phyloP scores from a whole-genome alignment of 768 basidiomycete genomes.

The Leccinum boreale region DNA sequence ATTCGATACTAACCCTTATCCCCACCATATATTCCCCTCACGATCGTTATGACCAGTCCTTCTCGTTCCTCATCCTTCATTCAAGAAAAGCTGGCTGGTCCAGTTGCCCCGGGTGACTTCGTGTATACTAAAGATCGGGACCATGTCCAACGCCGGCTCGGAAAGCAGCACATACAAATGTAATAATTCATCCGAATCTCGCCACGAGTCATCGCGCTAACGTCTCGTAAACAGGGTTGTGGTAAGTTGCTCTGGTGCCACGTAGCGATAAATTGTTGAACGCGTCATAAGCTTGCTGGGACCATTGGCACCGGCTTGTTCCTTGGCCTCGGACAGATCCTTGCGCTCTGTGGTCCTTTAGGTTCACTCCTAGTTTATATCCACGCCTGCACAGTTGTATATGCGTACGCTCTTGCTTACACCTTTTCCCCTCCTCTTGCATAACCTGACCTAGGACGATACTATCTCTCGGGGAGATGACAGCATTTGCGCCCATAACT shows the following conservation, averaged over 20 bases:
- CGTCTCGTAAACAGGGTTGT: constrained; percentile 16
- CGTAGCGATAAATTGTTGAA: background rate
- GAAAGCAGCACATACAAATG: constrained; percentile 24
- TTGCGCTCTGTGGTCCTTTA: constrained; percentile 25
- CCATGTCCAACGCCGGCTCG: constrained; percentile 18
- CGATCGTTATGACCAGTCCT: background rate
- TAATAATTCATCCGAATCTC: background rate
- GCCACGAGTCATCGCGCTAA: background rate
- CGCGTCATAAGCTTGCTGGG: constrained; percentile 23
- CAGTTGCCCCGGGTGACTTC: constrained; percentile 6
- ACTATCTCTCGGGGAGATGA: constrained; percentile 30
- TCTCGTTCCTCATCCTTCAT: background rate
- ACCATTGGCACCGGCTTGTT: constrained; percentile 32
- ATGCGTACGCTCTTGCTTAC: constrained; percentile 19
- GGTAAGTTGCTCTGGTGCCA: constrained; percentile 9
- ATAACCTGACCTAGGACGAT: constrained; percentile 23
- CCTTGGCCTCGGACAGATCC: constrained; percentile 28
- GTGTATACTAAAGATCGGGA: constrained; percentile 15
- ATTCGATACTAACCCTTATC: background rate
- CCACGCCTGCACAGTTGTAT: constrained; percentile 28
- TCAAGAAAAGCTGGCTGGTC: background rate
- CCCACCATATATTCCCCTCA: background rate
- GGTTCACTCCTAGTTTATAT: constrained; percentile 29
- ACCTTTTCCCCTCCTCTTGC: background rate
- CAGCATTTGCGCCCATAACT: constrained; percentile 26